Base-by-base conservation (phyloP, 306 rosid genomes). In the Heteromeles arbutifolia region DNA sequence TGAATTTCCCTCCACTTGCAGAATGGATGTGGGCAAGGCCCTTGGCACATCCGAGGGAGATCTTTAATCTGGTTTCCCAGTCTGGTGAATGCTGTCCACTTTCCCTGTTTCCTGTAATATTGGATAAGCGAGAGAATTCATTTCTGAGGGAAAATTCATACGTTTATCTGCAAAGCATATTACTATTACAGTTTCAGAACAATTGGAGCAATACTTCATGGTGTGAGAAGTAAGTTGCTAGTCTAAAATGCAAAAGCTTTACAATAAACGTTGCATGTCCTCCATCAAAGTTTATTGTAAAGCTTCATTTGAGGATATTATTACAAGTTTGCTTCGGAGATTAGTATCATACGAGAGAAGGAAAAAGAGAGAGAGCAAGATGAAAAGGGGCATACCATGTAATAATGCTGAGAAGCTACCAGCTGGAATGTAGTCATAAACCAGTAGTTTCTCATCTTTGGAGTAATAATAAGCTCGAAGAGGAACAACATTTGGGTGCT, bases 21-120 rank as follows among this genome's bases (percentile, higher is more conserved):
- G 93, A 87, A 77, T 94, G 98, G 78, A 91, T 88, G 74, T 91
- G 90, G 21, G 95, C 91, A 68, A 94, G 69, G 41, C 97, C 98
- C 82, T 70, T 91, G 4, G 97, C 96, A 82, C 94, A 82, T 69
- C 96, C 97, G 45, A 85, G 87, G 61, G 89, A 77, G 58, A 94
- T 92, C 85, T 82, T 91, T 66, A 94, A 75, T 80, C 98, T 86
- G 9, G 89, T 68, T 80, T 90, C 91, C 98, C 98, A 94, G 79
- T 90, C 97, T 24, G 87, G 91, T 64, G 86, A 85, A 43, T 85
- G 72, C 70, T 80, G 74, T 83, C 88, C 91, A 6, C 84, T 76
- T 74, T 83, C 97, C 83, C 73, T 84, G 75, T 83, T 82, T 84
- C 97, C 98, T 94, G 89, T 81, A 67, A n/a, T 69, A 72, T 11